phyloP scores from a whole-genome alignment of 2,329 filamentous ascomycete species.

The Colletotrichum salicis region DNA sequence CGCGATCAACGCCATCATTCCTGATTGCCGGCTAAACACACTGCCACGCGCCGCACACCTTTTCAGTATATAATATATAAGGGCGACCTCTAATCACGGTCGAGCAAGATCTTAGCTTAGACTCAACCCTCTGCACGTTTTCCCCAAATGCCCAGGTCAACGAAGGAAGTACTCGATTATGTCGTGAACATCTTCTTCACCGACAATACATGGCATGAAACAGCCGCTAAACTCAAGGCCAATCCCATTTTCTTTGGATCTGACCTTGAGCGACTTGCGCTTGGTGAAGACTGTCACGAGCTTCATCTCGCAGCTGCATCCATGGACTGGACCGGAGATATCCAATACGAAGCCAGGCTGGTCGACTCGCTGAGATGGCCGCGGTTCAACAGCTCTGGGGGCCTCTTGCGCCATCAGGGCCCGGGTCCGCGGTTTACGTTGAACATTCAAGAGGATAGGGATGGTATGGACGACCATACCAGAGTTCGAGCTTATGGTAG shows the following conservation, averaged over 20 bases:
- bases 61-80: background rate
- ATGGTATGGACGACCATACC: background rate
- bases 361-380: background rate
- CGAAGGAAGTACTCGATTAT: background rate
- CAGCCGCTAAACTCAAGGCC: background rate
- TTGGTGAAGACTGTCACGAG: background rate
- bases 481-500: background rate
- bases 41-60: no score
- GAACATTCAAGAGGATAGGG: background rate
- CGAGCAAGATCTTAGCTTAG: background rate
- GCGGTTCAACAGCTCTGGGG: background rate
- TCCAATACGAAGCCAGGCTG: background rate
- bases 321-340: background rate
- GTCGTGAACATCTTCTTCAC: background rate
- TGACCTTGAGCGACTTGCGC: background rate
- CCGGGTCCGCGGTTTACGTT: background rate
- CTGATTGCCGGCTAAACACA: no score
- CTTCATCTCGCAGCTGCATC: background rate
- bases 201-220: background rate
- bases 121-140: background rate
- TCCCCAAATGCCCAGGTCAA: background rate
- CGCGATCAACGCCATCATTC: no score
- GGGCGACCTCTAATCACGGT: background rate
- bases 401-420: background rate
- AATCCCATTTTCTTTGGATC: constrained; percentile 5